A percentile compares a stretch with the other conserved stretches of the same genome.
Conservation (phyloP, 2,329 filamentous ascomycete species). For the Diaporthe capsici region DNA sequence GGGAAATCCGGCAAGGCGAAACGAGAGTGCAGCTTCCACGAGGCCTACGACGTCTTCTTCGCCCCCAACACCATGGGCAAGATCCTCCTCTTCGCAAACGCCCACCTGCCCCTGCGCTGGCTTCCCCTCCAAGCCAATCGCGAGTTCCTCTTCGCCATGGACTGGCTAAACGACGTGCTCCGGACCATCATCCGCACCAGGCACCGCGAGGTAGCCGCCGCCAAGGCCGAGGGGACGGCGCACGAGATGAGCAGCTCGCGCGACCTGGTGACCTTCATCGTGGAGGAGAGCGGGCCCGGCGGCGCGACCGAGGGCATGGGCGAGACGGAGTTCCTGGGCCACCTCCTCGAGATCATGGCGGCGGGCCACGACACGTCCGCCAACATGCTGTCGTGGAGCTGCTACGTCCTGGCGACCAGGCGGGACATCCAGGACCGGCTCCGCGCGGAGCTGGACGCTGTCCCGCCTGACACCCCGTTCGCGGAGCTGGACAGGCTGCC, state of each 20-base stretch:
- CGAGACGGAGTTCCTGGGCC: conserved; percentile 47
- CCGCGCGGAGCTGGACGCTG: conserved; percentile 49
- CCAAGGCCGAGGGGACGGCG: conserved; percentile 42
- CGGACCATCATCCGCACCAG: conserved; percentile 50
- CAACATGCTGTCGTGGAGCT: conserved; percentile 51
- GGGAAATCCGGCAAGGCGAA: not conserved
- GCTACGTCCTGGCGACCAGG: conserved; percentile 50
- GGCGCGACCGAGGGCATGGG: conserved; percentile 41
- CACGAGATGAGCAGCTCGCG: conserved; percentile 37
- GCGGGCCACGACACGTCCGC: conserved; percentile 54
- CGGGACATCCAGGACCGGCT: conserved; percentile 51
- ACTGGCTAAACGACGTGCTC: conserved; percentile 52
- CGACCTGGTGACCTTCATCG: conserved; percentile 49
- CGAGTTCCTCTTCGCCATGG: conserved; percentile 52
- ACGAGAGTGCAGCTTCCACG: conserved; percentile 45
- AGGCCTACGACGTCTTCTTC: conserved; percentile 51
- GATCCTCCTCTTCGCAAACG: conserved; percentile 51
- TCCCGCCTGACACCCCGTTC: not conserved
- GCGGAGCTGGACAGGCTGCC: conserved; percentile 49
- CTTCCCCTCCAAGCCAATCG: conserved; percentile 57
- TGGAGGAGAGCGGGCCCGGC: conserved; percentile 45
- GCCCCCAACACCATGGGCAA: conserved; percentile 48
- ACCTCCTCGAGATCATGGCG: conserved; percentile 46
- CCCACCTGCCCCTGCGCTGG: conserved; percentile 45
- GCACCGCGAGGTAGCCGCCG: conserved; percentile 47